Conservation (phyloP, 805 yeast genomes). For the Ogataea nitratoaversa region DNA sequence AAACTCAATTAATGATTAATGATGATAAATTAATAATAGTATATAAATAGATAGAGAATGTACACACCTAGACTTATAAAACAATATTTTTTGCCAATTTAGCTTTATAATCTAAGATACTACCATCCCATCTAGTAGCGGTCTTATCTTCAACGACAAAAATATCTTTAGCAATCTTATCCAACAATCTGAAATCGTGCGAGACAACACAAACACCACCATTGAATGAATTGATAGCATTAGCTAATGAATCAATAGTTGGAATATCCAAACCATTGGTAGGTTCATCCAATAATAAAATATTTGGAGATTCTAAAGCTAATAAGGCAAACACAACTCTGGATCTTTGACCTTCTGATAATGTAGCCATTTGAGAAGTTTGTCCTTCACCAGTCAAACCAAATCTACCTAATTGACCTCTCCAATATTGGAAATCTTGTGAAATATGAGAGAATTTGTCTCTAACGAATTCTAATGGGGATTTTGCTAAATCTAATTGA, state of each 20-base stretch:
- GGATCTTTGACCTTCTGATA: constrained; percentile 99
- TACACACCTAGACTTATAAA: constrained; percentile 35
- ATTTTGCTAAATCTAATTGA: constrained; percentile 92
- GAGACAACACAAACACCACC: constrained; percentile 99
- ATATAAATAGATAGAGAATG: constrained; percentile 2
- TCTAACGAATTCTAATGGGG: constrained; percentile 95
- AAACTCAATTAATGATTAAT: background rate
- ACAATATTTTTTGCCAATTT: constrained; percentile 89
- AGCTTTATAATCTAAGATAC: constrained; percentile 88
- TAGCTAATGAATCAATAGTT: constrained; percentile 96
- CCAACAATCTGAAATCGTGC: constrained; percentile 97
- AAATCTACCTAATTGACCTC: constrained; percentile 95
- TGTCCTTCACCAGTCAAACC: constrained; percentile 99
- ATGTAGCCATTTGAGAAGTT: constrained; percentile 96
- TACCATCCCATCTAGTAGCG: constrained; percentile 95
- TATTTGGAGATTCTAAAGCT: constrained; percentile 94
- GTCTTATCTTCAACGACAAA: constrained; percentile 93
- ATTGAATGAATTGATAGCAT: constrained; percentile 87
- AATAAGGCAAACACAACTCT: constrained; percentile 96
- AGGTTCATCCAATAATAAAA: constrained; percentile 96
- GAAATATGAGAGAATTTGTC: constrained; percentile 86
- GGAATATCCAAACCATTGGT: constrained; percentile 99
- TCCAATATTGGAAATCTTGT: constrained; percentile 98
- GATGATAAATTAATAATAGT: constrained; percentile 2
- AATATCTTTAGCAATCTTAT: constrained; percentile 95